These are phyloP conservation scores for Rosa chinensis DNA, from an alignment of 306 rosid species.

Conservation along the genomic window DNA sequence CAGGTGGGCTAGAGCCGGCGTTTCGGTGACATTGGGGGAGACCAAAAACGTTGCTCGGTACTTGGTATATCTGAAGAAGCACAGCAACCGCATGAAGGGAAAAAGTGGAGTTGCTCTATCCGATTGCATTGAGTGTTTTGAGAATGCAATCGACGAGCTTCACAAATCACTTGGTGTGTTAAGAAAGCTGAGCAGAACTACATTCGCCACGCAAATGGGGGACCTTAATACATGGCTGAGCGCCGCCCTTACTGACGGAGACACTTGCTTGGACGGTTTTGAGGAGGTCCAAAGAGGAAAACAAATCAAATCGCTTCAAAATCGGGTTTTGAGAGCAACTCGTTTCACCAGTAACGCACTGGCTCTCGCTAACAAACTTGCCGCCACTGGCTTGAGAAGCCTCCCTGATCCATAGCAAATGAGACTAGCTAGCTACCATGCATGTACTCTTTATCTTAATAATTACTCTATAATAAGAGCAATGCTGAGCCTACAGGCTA, in stretches of 20 bases:
- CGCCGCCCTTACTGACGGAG: conserved; percentile 58
- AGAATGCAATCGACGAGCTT: conserved; percentile 55
- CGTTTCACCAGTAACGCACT: conserved; percentile 59
- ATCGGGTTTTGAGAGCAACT: conserved; percentile 34
- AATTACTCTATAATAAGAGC: not conserved
- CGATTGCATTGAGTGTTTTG: conserved; percentile 55
- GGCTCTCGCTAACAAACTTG: conserved; percentile 62
- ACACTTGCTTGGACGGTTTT: conserved; percentile 65
- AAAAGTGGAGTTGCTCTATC: conserved; percentile 42
- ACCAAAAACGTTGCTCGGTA: conserved; percentile 30
- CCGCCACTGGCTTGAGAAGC: conserved; percentile 43
- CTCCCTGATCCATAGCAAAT: conserved; percentile 24
- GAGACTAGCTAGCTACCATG: not conserved
- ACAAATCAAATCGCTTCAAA: conserved; percentile 30
- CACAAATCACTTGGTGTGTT: conserved; percentile 54
- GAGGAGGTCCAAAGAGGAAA: conserved; percentile 28
- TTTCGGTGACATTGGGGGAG: conserved; percentile 59
- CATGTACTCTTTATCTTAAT: not conserved
- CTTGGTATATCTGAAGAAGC: conserved; percentile 30
- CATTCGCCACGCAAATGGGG: conserved; percentile 51
- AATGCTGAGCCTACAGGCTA: not conserved
- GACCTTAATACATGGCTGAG: conserved; percentile 71
- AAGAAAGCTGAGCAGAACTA: conserved; percentile 48
- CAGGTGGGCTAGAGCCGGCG: conserved; percentile 68
- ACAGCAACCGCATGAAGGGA: conserved; percentile 21